These are phyloP conservation scores for Euphorbia schlechtendalii DNA, from an alignment of 441 rosid species.

Conservation along the genomic window DNA sequence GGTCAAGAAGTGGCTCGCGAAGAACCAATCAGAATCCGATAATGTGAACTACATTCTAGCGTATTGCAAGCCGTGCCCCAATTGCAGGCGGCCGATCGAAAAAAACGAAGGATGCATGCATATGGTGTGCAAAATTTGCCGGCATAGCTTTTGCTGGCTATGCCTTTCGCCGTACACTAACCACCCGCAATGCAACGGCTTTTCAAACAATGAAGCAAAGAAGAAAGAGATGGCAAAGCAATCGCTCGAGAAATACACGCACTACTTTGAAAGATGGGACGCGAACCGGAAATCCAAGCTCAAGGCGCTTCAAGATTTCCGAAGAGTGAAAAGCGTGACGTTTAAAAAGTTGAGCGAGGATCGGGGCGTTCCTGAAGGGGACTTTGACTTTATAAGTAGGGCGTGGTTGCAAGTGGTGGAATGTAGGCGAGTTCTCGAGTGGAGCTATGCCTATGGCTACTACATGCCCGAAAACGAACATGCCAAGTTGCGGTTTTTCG, in stretches of 20 bases:
- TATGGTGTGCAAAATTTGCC: slow-evolving; percentile 56
- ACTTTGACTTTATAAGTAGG: slow-evolving; percentile 45
- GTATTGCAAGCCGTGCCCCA: slow-evolving; percentile 76
- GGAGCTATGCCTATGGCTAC: slow-evolving; percentile 81
- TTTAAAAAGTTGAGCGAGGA: slow-evolving; percentile 35
- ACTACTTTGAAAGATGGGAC: slow-evolving; percentile 75
- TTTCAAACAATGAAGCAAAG: slow-evolving; percentile 20
- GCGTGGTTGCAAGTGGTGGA: slow-evolving; percentile 79
- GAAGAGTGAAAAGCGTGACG: slow-evolving; percentile 28
- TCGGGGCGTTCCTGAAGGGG: slow-evolving; percentile 35
- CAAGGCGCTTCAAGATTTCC: slow-evolving; percentile 42
- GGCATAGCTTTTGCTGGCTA: slow-evolving; percentile 63
- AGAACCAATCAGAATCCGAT: slow-evolving; percentile 60
- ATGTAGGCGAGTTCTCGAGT: slow-evolving; percentile 63
- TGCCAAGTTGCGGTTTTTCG: slow-evolving; percentile 33
- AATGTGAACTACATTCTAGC: slow-evolving; percentile 60
- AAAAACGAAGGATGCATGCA: slow-evolving; percentile 70
- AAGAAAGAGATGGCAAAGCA: slow-evolving; percentile 47
- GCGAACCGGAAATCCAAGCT: slow-evolving; percentile 49
- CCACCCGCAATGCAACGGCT: slow-evolving; percentile 29
- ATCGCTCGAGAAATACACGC: slow-evolving; percentile 55
- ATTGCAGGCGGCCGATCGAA: slow-evolving; percentile 68
- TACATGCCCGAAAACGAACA: slow-evolving; percentile 34
- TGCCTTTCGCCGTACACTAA: slow-evolving; percentile 46
- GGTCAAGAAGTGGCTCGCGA: slow-evolving; percentile 52